Evolutionary conservation across 176 grass and related monocot genomes (phyloP), one percentile per base, ranked within the genome.

Genomic region (Microstegium vimineum): DNA sequence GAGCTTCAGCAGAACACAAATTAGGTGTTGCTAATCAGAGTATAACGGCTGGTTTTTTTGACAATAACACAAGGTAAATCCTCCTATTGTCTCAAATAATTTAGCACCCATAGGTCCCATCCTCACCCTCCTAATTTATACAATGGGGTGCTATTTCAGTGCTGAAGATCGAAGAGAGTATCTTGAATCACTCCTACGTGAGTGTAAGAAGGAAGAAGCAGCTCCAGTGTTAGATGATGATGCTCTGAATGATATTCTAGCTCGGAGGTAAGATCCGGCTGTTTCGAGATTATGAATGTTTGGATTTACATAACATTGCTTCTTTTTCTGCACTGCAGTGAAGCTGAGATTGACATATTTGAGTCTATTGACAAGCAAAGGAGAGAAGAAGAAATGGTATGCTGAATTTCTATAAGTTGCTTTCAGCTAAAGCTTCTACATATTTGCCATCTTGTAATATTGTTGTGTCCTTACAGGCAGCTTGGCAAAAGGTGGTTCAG

Each of bases 1-100:
- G 96, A 83, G 96, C 96, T 92, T 94, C 96, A 81, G 96, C 96
- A 40, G 96, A 99, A 75, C 96, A 99, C 87, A 99, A 99, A 82
- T 92, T 99, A 73, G 87, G 93, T 17, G 91, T 99, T 90, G 96
- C 96, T 88, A 99, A 99, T 84, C 96, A 99, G 85, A 99, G 96
- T 90, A 99, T 99, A 77, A 99, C 96, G 69, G 96, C 96, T 69
- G 96, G 96, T 41, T 99, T 99, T 85, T 99, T 99, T 47, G 96
- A 99, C 89, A 99, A 99, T 68, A 99, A 99, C 60, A 99, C 96
- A 68, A 99, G 96, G 96, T 95, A 31, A 76, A 47, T 86, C 51
- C 43, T 71, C 78, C 30, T 66, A 67, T 20, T 73, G 70, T 0
- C 70, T 66, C 47, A 30, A 59, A 66, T 46, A 64, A 13, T 82